Evolutionary conservation across 1,139 yeast genomes (phyloP).

Genomic region (Debaryomycetaceae sp.): DNA sequence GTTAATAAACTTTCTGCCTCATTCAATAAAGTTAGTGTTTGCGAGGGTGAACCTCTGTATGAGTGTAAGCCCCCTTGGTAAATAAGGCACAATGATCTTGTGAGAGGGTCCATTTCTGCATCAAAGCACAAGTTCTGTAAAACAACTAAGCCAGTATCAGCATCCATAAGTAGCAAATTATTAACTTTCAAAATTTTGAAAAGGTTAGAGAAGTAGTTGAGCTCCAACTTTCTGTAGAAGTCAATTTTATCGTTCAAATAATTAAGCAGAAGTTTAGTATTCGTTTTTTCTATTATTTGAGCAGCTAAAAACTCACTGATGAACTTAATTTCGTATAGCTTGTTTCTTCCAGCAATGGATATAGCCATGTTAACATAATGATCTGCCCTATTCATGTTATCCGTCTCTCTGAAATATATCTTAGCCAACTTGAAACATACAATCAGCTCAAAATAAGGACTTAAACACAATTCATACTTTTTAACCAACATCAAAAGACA

Average conservation of each 20-base stretch:
- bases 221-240: slow-evolving; percentile 14
- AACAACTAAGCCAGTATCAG: slow-evolving; percentile 21
- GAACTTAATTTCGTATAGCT: slow-evolving; percentile 17
- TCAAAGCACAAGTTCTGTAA: slow-evolving; percentile 19
- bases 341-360: slow-evolving; percentile 29
- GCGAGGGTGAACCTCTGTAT: slow-evolving; percentile 25
- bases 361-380: slow-evolving; percentile 37
- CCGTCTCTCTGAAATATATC: slow-evolving; percentile 40
- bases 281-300: slow-evolving; percentile 26
- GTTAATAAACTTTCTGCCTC: slow-evolving; percentile 13
- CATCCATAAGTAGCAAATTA: slow-evolving; percentile 22
- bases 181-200: slow-evolving; percentile 28
- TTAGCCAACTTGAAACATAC: slow-evolving; percentile 34
- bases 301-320: slow-evolving; percentile 31
- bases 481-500: slow-evolving; percentile 29
- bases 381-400: slow-evolving; percentile 36
- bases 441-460: slow-evolving; percentile 27
- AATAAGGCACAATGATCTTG: slow-evolving; percentile 19
- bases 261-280: slow-evolving; percentile 21
- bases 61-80: slow-evolving; percentile 22
- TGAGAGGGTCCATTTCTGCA: slow-evolving; percentile 11
- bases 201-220: slow-evolving; percentile 15
- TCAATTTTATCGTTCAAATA: slow-evolving; percentile 25
- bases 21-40: slow-evolving; percentile 12
- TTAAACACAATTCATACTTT: slow-evolving; percentile 23